These are phyloP conservation scores for Daldinia decipiens DNA, from an alignment of 495 filamentous ascomycete genomes.

Conservation along the genomic window DNA sequence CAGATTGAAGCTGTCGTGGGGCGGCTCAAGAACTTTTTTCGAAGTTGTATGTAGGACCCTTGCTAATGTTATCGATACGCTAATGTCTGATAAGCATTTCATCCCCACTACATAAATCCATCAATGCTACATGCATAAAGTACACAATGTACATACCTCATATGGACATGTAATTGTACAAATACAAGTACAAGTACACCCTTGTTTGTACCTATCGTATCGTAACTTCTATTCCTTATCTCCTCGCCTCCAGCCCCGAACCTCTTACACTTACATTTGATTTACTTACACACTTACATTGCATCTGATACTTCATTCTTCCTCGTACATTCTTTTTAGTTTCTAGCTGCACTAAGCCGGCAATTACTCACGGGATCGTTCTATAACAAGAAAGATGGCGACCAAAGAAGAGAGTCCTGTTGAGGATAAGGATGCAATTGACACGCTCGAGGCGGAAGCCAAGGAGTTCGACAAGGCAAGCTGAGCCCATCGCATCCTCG, in stretches of 20 bases:
- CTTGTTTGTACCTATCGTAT: background rate
- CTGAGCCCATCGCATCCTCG: background rate
- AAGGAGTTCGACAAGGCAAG: conserved; percentile 89
- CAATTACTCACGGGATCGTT: background rate
- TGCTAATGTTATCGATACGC: conserved; percentile 26
- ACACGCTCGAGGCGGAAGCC: conserved; percentile 83
- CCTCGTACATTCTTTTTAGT: background rate
- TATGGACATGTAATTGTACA: too few relatives aligned
- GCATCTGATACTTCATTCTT: background rate
- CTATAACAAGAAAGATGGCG: conserved; percentile 22
- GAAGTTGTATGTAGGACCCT: conserved; percentile 15
- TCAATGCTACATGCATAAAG: too few relatives aligned
- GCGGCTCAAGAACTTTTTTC: conserved; percentile 38
- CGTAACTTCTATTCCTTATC: conserved; percentile 29
- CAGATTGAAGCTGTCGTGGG: conserved; percentile 24
- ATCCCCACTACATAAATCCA: conserved; percentile 2
- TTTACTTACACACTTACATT: conserved; percentile 1
- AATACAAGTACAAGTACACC: background rate
- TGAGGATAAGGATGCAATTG: conserved; percentile 83
- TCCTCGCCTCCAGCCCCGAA: conserved; percentile 12
- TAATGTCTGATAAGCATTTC: conserved; percentile 17
- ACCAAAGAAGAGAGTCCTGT: conserved; percentile 26
- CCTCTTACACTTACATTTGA: background rate
- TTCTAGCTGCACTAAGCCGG: background rate
- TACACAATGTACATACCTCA: too few relatives aligned